phyloP scores from a whole-genome alignment of 2,329 filamentous ascomycete species.

The Alternaria alternata region DNA sequence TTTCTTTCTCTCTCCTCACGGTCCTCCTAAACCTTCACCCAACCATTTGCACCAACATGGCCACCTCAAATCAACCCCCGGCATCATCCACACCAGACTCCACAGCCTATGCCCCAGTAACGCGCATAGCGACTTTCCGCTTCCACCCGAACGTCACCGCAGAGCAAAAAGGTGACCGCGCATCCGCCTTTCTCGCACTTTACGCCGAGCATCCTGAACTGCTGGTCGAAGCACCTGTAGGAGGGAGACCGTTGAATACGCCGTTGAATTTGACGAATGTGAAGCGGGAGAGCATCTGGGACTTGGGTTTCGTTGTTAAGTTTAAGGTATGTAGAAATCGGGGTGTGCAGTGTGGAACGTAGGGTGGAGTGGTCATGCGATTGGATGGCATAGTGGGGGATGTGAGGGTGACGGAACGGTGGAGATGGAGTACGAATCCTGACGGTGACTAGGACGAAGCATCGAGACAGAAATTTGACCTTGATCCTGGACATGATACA shows the following conservation, averaged over 20 bases:
- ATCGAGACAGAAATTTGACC: constrained; percentile 33
- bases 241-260: constrained; percentile 32
- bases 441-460: constrained; percentile 23
- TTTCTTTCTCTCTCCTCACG: background rate
- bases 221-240: constrained; percentile 24
- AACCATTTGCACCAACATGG: background rate
- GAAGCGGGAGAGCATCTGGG: constrained; percentile 33
- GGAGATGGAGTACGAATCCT: background rate
- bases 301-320: constrained; percentile 36
- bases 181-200: constrained; percentile 31
- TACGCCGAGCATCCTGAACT: constrained; percentile 31
- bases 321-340: constrained; percentile 30
- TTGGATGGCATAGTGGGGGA: background rate
- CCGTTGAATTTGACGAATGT: constrained; percentile 32
- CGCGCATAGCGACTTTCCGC: constrained; percentile 35
- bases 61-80: background rate
- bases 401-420: background rate
- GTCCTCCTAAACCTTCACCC: background rate
- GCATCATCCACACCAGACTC: background rate
- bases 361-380: background rate
- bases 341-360: background rate
- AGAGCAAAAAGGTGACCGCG: constrained; percentile 31
- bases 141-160: constrained; percentile 27
- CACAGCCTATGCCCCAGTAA: constrained; percentile 16
- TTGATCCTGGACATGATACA: constrained; percentile 31